Evolutionary conservation across 306 rosid species (phyloP), one percentile per base, ranked within the genome.

Genomic region (Pyrus communis): DNA sequence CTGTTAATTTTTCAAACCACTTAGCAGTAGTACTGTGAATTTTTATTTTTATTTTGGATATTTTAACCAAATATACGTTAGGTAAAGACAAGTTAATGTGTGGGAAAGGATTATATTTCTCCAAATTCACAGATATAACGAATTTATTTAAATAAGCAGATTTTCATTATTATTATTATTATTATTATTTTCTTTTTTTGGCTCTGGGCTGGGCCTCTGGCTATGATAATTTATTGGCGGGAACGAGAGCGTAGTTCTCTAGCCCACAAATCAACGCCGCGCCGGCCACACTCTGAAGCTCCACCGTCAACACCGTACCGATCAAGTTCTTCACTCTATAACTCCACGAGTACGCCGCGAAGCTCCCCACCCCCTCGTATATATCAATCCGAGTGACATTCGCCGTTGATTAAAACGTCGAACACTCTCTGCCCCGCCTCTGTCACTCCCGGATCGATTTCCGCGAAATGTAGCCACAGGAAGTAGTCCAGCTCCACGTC

Each of bases 401-500:
- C 77, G 0, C 77, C 92, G 67, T 94, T 94, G 72, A 94, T 72
- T 30, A 65, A 27, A 61, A 94, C 87, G 43, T 94, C 96, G 31
- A 90, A 90, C 78, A 94, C 92, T 73, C 97, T 90, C 82, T 86
- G 86, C 33, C 92, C 92, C 0, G 75, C 88, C 76, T 63, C 86
- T 73, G 57, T 86, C 86, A 92, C 91, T 19, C 58, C 78, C 66
- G 82, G 67, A 64, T 90, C 92, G 11, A 94, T 89, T 83, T 94
- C 98, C 2, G 92, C 96, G 11, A 94, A 94, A 87, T 94, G 98
- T 35, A 94, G 57, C 98, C 96, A 90, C 82, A 94, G 30, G 75
- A 90, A 72, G 77, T 94, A 94, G 70, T 94, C 98, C 15, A 90
- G 89, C 89, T 94, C 90, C 19, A 97, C 96, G 30, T 94, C 98